phyloP scores from a whole-genome alignment of 208 protist species.

The Lotmaria passim region DNA sequence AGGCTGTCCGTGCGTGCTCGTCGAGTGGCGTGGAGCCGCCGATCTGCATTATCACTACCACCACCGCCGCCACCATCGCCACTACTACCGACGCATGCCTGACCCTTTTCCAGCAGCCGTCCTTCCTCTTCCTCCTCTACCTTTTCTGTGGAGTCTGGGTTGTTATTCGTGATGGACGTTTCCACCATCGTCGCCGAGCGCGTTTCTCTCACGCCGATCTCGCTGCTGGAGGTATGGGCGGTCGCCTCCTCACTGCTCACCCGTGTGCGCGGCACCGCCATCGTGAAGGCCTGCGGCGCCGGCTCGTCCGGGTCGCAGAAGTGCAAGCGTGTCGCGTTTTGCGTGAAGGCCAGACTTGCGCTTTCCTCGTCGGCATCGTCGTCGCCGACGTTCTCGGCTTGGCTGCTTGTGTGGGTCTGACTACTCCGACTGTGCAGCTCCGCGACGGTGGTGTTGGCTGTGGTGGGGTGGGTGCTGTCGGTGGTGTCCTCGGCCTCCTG shows the following conservation, averaged over 20 bases:
- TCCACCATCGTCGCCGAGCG: constrained; percentile 4
- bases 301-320: constrained; percentile 5
- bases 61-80: not conserved
- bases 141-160: no score
- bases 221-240: no score
- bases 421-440: constrained; percentile 1
- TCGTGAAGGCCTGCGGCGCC: not conserved
- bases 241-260: not conserved
- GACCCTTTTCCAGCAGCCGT: no score
- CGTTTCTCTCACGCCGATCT: not conserved
- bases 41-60: not conserved
- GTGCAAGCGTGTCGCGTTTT: constrained; percentile 2
- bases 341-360: not conserved
- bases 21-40: not conserved
- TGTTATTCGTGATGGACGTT: not conserved
- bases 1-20: constrained; percentile 9
- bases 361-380: constrained; percentile 8
- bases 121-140: no score
- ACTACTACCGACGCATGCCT: not conserved
- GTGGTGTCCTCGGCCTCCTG: not conserved
- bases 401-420: not conserved
- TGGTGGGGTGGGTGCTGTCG: constrained; percentile 13
- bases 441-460: constrained; percentile 3
- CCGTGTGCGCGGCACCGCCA: not conserved
- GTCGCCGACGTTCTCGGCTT: no score